Evolutionary conservation across 73 alveolate species (phyloP), one percentile per base, ranked within the genome.

Genomic region (Paramecium pentaurelia): DNA sequence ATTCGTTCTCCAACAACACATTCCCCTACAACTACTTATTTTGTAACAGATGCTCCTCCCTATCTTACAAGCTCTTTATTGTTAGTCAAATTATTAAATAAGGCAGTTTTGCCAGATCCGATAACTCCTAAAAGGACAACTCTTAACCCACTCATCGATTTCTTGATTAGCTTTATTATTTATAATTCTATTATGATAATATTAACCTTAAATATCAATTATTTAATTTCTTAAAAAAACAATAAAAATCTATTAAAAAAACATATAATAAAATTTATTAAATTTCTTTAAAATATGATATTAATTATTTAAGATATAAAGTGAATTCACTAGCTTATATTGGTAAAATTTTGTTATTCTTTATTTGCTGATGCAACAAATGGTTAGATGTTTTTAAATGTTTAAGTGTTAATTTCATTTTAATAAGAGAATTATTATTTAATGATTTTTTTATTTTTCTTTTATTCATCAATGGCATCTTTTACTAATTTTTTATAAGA

Each of bases 101-200:
- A 10, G 8, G 93, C n/a, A 8, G 93, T 87, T 64, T 87, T 87
- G 11, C 93, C 93, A 22, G 77, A 28, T 40, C 93, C 93, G 8
- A 87, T 73, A 5, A 28, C 34, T 2, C 93, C 93, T 36, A 87
- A 34, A 16, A 87, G 45, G 8, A 86, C 93, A 34, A 64, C 84
- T 54, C 70, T 54, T 54, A 54, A 54, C 3, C 36, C 70, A 22
- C 34, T 10, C 92, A 49, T 54, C 2, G 8, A 5, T 40, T 40
- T 14, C 16, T 40, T 40, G 2, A 7, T 40, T 40, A 40, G 16
- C n/a, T 40, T 40, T 40, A 7, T 7, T 40, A 0, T 34, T 34
- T 34, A 34, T 40, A 40, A 40, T 40, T 40, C 49, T 40, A 40
- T 40, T 40, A 40, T 0, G 8, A 7, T 40, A 0, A 8, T 40